A percentile compares a stretch with the other conserved stretches of the same genome.
These are phyloP conservation scores for Eucalyptus leucophloia DNA, from an alignment of 345 rosid genomes.

Conservation along the genomic window DNA sequence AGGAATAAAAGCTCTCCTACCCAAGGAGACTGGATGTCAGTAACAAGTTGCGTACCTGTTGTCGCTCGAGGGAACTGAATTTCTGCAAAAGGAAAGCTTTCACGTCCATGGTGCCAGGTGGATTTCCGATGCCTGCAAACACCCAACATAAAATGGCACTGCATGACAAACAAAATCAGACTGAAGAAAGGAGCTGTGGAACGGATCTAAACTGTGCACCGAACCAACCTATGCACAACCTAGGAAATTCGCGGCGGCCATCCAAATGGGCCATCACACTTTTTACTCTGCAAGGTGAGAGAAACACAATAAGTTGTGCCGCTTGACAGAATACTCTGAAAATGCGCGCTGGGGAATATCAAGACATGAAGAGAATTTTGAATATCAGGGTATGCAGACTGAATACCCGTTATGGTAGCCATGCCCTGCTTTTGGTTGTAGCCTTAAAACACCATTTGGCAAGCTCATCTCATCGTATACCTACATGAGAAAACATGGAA, in stretches of 20 bases:
- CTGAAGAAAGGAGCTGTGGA: background rate
- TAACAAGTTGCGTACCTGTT: conserved; percentile 26
- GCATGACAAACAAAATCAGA: background rate
- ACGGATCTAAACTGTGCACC: background rate
- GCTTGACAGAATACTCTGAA: background rate
- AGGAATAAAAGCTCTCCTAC: background rate
- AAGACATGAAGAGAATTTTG: background rate
- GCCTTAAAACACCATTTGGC: conserved; percentile 82
- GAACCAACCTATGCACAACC: conserved; percentile 55
- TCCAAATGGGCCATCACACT: conserved; percentile 71
- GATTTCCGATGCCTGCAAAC: conserved; percentile 72
- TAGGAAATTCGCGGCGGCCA: conserved; percentile 62
- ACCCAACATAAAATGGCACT: background rate
- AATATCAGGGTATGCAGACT: background rate
- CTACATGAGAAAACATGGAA: conserved; percentile 17
- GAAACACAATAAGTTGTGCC: background rate
- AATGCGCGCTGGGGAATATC: background rate
- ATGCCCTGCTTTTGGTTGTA: conserved; percentile 84
- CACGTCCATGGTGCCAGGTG: conserved; percentile 91
- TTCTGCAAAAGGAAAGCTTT: conserved; percentile 85
- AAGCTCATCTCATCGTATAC: conserved; percentile 82
- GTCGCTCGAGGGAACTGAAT: conserved; percentile 56
- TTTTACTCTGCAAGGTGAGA: conserved; percentile 48
- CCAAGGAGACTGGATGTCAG: background rate
- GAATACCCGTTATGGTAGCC: conserved; percentile 81